A percentile compares a stretch with the other conserved stretches of the same genome.
Evolutionary conservation across 1,284 basidiomycete genomes (phyloP).

Genomic region (Ganoderma lucidum): DNA sequence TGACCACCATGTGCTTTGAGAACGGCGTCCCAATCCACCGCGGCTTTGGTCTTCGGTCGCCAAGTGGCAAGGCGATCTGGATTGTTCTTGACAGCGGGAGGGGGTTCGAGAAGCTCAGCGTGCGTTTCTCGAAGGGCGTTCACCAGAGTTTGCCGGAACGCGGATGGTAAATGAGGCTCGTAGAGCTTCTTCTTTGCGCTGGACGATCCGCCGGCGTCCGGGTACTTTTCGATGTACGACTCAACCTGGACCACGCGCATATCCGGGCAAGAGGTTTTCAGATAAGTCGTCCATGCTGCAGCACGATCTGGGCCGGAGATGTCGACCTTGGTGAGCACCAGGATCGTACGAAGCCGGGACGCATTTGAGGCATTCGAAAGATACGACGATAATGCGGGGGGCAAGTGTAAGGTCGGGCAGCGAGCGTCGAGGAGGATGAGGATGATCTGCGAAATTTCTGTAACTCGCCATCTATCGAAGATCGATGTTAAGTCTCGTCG

Average conservation of each 20-base stretch:
- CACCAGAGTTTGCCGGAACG: constrained; percentile 70
- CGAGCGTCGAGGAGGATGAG: constrained; percentile 88
- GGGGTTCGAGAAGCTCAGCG: constrained; percentile 72
- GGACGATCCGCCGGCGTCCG: constrained; percentile 38
- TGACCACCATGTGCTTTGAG: constrained; percentile 52
- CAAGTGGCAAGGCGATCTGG: constrained; percentile 67
- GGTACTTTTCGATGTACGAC: constrained; percentile 67
- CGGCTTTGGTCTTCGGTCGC: constrained; percentile 67
- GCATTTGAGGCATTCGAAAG: constrained; percentile 44
- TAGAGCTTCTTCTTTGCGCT: constrained; percentile 46
- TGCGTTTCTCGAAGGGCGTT: constrained; percentile 75
- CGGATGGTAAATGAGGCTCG: constrained; percentile 72
- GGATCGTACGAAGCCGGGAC: constrained; percentile 65
- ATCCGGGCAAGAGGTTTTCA: constrained; percentile 62
- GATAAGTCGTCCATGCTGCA: constrained; percentile 73
- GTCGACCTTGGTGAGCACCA: constrained; percentile 89
- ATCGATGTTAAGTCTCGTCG: constrained; percentile 12
- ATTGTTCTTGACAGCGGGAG: constrained; percentile 61
- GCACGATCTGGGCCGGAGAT: constrained; percentile 51
- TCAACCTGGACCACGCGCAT: constrained; percentile 76
- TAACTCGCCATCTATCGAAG: constrained; percentile 81
- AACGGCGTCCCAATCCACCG: constrained; percentile 80
- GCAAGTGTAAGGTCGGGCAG: constrained; percentile 78
- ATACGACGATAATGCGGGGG: constrained; percentile 62
- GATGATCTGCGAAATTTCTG: constrained; percentile 86